Conservation (phyloP, 2,329 filamentous ascomycete genomes). For the Didymella glomerata region DNA sequence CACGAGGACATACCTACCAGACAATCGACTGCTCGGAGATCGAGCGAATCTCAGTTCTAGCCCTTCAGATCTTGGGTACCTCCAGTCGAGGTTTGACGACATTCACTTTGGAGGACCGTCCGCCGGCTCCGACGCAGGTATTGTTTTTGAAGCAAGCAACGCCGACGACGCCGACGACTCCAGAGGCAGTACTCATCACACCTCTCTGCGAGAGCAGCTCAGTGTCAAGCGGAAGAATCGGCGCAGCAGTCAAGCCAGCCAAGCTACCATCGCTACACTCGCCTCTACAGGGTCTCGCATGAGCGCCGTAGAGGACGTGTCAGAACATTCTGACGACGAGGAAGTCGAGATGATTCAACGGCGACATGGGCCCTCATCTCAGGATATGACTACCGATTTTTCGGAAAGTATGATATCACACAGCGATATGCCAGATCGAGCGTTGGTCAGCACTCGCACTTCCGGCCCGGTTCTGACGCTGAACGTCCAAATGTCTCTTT, state of each 20-base stretch:
- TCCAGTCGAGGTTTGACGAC: slow-evolving; percentile 27
- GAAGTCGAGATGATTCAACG: slow-evolving; percentile 60
- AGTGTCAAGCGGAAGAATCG: slow-evolving; percentile 39
- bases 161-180: slow-evolving; percentile 20
- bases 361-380: slow-evolving; percentile 33
- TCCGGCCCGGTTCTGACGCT: slow-evolving; percentile 57
- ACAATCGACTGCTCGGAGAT: slow-evolving; percentile 39
- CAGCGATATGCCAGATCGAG: slow-evolving; percentile 38
- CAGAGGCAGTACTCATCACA: not conserved
- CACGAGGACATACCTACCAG: slow-evolving; percentile 22
- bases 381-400: slow-evolving; percentile 29
- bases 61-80: slow-evolving; percentile 17
- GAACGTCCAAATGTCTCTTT: slow-evolving; percentile 74
- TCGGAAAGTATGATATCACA: slow-evolving; percentile 50
- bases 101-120: slow-evolving; percentile 33
- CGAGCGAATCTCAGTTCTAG: slow-evolving; percentile 24
- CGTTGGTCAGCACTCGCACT: slow-evolving; percentile 31
- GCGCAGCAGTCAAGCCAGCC: slow-evolving; percentile 46
- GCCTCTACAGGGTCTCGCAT: slow-evolving; percentile 55
- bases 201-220: slow-evolving; percentile 42
- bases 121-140: slow-evolving; percentile 29
- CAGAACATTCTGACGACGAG: slow-evolving; percentile 53
- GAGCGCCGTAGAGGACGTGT: slow-evolving; percentile 48
- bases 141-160: slow-evolving; percentile 46
- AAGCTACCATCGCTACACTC: slow-evolving; percentile 51